Evolutionary conservation across 2,329 filamentous ascomycete species (phyloP).

Genomic region (Penicillium oxalicum): DNA sequence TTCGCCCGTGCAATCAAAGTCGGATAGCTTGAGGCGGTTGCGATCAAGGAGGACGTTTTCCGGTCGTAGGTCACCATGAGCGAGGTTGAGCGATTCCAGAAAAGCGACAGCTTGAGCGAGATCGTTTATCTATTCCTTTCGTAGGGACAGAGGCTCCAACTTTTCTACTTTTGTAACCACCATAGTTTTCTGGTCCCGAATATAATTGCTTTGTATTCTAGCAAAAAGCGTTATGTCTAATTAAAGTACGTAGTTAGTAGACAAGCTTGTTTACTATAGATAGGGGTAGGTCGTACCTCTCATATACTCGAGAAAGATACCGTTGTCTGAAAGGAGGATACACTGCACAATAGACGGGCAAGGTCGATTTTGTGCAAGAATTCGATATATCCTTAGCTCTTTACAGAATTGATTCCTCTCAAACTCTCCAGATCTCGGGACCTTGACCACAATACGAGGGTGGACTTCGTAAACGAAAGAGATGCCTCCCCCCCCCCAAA

Average conservation of each 20-base stretch:
- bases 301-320: slow-evolving; percentile 29
- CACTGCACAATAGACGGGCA: slow-evolving; percentile 24
- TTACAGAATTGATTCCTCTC: slow-evolving; percentile 24
- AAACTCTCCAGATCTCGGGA: slow-evolving; percentile 20
- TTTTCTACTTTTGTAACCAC: slow-evolving; percentile 23
- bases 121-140: slow-evolving; percentile 29
- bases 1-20: slow-evolving; percentile 27
- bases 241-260: slow-evolving; percentile 18
- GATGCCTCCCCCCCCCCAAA: slow-evolving; percentile 22
- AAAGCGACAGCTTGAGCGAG: slow-evolving; percentile 29
- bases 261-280: slow-evolving; percentile 4
- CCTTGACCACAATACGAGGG: slow-evolving; percentile 26
- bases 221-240: slow-evolving; percentile 22
- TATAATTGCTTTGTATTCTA: slow-evolving; percentile 23
- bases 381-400: slow-evolving; percentile 22
- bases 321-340: slow-evolving; percentile 17
- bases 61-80: slow-evolving; percentile 28
- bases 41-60: slow-evolving; percentile 29
- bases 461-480: slow-evolving; percentile 27
- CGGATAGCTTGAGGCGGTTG: slow-evolving; percentile 22
- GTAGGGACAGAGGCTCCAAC: slow-evolving; percentile 22
- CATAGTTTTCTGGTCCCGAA: slow-evolving; percentile 18
- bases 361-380: slow-evolving; percentile 16
- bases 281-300: slow-evolving; percentile 17
- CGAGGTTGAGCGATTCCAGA: slow-evolving; percentile 28